Evolutionary conservation across 2,329 filamentous ascomycete genomes (phyloP).

Genomic region (Thelonectria discophora): DNA sequence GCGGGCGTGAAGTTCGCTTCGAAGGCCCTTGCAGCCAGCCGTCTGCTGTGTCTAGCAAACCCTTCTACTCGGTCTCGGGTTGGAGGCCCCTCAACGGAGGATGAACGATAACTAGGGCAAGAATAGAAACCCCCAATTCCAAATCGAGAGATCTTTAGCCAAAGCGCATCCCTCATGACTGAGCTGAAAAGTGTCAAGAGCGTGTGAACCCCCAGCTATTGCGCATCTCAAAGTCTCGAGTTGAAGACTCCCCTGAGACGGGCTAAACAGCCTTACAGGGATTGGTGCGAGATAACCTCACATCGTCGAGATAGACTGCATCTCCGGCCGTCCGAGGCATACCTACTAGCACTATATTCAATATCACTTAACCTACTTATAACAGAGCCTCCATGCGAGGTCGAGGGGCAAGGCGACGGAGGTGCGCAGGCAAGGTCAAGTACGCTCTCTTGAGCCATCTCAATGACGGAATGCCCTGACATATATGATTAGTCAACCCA

Average conservation of each 20-base stretch:
- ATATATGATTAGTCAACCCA: neutral
- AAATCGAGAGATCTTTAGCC: too few species aligned
- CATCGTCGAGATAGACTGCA: neutral
- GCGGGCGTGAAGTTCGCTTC: too few species aligned
- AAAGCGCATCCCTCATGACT: too few species aligned
- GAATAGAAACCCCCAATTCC: too few species aligned
- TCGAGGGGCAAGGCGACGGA: neutral
- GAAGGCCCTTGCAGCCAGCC: too few species aligned
- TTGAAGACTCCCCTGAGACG: too few species aligned
- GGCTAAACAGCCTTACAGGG: neutral
- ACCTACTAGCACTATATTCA: neutral
- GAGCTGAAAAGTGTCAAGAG: neutral
- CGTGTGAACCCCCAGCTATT: too few species aligned
- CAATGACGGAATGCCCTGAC: neutral
- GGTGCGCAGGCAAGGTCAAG: neutral
- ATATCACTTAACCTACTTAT: neutral
- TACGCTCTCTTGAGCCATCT: neutral
- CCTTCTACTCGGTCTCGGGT: too few species aligned
- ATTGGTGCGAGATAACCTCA: neutral
- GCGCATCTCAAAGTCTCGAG: too few species aligned
- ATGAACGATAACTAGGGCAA: too few species aligned
- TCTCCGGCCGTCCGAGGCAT: neutral
- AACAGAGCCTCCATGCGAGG: neutral
- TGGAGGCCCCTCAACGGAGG: too few species aligned
- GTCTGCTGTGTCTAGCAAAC: too few species aligned